These are phyloP conservation scores for Monoraphidium neglectum DNA, from an alignment of 139 green algal species.

Conservation along the genomic window DNA sequence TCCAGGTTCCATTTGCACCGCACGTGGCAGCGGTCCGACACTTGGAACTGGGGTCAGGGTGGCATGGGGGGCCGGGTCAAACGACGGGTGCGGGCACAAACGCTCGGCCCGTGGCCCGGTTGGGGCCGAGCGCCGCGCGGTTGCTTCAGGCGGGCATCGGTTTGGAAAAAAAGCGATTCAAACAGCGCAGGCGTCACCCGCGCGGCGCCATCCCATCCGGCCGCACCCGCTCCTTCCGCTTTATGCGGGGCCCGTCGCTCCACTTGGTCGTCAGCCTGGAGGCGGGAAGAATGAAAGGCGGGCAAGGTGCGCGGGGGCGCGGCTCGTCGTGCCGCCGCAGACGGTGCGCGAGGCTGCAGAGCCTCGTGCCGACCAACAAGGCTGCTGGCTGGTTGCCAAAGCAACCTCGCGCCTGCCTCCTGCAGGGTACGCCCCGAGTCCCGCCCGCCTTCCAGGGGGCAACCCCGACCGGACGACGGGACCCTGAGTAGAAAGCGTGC, in stretches of 20 bases:
- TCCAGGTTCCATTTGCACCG: constrained; percentile 58
- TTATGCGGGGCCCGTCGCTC: constrained; percentile 53
- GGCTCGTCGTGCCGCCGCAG: too few relatives aligned
- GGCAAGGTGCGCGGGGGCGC: too few relatives aligned
- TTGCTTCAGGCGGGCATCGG: background rate
- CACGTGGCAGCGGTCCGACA: constrained; percentile 31
- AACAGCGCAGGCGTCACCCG: background rate
- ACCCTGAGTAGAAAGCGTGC: background rate
- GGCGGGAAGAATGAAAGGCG: too few relatives aligned
- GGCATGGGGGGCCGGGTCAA: background rate
- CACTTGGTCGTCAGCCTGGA: constrained; percentile 54
- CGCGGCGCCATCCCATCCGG: background rate
- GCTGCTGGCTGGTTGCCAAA: background rate
- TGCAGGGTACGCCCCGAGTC: background rate
- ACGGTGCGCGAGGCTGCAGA: background rate
- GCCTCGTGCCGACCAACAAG: background rate
- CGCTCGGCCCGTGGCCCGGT: background rate
- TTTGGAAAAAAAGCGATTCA: background rate
- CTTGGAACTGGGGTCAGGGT: constrained; percentile 33
- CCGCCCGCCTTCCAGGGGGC: background rate
- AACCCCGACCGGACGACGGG: background rate
- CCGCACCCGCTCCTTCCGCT: constrained; percentile 51
- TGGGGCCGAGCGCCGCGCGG: background rate
- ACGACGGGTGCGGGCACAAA: background rate
- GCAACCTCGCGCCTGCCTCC: background rate